Evolutionary conservation across 2,329 filamentous ascomycete genomes (phyloP).

Genomic region (Aspergillus glaucus): DNA sequence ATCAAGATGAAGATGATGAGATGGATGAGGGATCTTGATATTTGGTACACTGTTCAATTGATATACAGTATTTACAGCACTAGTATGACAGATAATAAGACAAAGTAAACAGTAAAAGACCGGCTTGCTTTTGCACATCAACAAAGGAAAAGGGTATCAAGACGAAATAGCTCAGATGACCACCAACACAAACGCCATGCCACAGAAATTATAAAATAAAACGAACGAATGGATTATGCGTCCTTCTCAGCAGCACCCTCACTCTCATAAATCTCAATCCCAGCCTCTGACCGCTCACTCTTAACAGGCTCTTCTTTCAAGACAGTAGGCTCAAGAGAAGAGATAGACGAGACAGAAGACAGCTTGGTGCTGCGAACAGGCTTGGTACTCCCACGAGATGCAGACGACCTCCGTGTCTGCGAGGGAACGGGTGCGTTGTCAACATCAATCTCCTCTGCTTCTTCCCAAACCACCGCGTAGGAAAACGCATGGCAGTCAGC

Average conservation of each 20-base stretch:
- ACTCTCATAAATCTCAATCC: slow-evolving; percentile 64
- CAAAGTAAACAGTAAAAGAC: background rate
- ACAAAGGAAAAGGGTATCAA: background rate
- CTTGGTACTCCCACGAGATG: background rate
- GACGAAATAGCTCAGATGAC: background rate
- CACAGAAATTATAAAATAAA: background rate
- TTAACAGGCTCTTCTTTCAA: slow-evolving; percentile 44
- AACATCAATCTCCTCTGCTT: slow-evolving; percentile 10
- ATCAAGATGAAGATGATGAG: slow-evolving; percentile 10
- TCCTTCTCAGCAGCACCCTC: slow-evolving; percentile 55
- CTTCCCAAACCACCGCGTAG: slow-evolving; percentile 55
- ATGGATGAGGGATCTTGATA: slow-evolving; percentile 3
- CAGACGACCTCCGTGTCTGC: slow-evolving; percentile 1
- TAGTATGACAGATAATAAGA: background rate
- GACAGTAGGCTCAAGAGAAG: slow-evolving; percentile 15
- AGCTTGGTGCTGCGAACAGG: slow-evolving; percentile 13
- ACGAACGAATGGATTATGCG: background rate
- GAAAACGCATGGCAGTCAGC: slow-evolving; percentile 59
- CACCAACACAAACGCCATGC: background rate
- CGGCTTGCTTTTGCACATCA: too few species aligned
- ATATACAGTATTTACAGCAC: background rate
- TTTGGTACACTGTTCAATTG: slow-evolving; percentile 1
- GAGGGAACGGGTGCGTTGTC: slow-evolving; percentile 11
- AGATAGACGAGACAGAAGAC: slow-evolving; percentile 21
- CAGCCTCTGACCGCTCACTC: slow-evolving; percentile 46